A percentile compares a stretch with the other conserved stretches of the same genome.
These are phyloP conservation scores for Mortierella sp. DNA, from an alignment of 371 early-diverging fungal species.

Conservation along the genomic window DNA sequence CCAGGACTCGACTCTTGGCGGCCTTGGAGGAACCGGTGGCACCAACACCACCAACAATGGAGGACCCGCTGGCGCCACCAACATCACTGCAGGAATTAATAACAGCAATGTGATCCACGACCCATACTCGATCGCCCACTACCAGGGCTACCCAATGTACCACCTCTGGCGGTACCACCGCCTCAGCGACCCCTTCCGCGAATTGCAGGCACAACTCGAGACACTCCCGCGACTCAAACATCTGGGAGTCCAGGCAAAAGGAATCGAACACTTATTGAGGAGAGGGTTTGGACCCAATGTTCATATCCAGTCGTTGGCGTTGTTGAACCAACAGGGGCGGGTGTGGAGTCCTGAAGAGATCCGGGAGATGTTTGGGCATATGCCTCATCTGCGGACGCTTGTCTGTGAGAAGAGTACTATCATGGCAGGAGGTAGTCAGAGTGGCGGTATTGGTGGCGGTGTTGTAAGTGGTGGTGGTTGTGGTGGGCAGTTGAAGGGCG, in stretches of 20 bases:
- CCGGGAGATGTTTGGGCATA: conserved; percentile 29
- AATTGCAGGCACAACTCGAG: conserved; percentile 36
- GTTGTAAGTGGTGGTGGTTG: not conserved
- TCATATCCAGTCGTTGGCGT: conserved; percentile 32
- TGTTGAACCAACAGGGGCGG: conserved; percentile 50
- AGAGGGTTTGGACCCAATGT: conserved; percentile 42
- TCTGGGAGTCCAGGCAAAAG: conserved; percentile 43
- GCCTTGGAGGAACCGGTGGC: not conserved
- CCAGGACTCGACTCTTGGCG: not conserved
- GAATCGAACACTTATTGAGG: conserved; percentile 41
- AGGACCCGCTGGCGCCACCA: not conserved
- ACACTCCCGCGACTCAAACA: conserved; percentile 39
- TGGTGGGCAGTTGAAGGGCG: not conserved
- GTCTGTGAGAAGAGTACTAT: conserved; percentile 49
- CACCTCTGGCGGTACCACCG: conserved; percentile 39
- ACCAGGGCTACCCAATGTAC: conserved; percentile 54
- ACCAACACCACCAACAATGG: not conserved
- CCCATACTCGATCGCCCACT: conserved; percentile 36
- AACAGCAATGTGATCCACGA: conserved; percentile 33
- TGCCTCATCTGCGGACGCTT: conserved; percentile 29
- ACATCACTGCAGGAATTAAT: not conserved
- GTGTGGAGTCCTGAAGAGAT: conserved; percentile 31
- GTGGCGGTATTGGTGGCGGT: not conserved
- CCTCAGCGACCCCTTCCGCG: conserved; percentile 37
- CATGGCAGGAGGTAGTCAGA: not conserved